Percentiles rank a stretch among this genome's conserved stretches.
Conservation (phyloP, 169 alveolate species). For the Plasmodium gonderi region DNA sequence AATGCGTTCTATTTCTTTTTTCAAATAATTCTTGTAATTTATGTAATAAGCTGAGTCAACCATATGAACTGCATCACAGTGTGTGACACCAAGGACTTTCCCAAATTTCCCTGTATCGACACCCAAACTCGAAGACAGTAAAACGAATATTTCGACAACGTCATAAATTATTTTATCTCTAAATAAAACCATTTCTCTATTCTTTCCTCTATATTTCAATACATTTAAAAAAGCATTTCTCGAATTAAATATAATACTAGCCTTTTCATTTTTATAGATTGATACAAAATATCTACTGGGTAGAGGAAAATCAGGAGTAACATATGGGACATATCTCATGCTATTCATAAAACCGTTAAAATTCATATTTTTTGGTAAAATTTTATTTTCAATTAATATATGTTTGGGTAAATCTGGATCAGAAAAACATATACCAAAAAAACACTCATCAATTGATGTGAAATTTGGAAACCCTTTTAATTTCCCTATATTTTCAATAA, state of each 20-base stretch:
- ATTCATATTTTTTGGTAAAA: constrained; percentile 56
- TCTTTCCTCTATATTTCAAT: constrained; percentile 63
- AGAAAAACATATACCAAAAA: constrained; percentile 63
- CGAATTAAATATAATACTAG: constrained; percentile 47
- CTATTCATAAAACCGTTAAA: constrained; percentile 69
- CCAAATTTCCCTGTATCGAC: constrained; percentile 33
- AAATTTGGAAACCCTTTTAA: constrained; percentile 60
- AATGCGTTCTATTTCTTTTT: background rate
- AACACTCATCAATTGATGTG: constrained; percentile 57
- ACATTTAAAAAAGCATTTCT: constrained; percentile 50
- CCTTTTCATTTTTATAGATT: constrained; percentile 12
- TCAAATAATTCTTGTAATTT: constrained; percentile 24
- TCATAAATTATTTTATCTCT: constrained; percentile 61
- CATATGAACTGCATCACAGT: constrained; percentile 15
- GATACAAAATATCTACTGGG: constrained; percentile 34
- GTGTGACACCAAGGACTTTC: background rate
- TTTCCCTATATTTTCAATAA: constrained; percentile 66
- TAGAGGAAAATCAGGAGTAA: constrained; percentile 71
- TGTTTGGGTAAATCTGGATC: constrained; percentile 75
- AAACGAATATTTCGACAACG: constrained; percentile 49
- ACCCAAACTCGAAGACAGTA: constrained; percentile 58
- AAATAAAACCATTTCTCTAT: constrained; percentile 3
- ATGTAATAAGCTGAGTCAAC: constrained; percentile 45
- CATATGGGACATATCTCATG: constrained; percentile 73
- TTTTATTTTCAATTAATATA: constrained; percentile 27